Base-by-base conservation (phyloP, 2,329 filamentous ascomycete genomes). In the Alternaria panax region DNA sequence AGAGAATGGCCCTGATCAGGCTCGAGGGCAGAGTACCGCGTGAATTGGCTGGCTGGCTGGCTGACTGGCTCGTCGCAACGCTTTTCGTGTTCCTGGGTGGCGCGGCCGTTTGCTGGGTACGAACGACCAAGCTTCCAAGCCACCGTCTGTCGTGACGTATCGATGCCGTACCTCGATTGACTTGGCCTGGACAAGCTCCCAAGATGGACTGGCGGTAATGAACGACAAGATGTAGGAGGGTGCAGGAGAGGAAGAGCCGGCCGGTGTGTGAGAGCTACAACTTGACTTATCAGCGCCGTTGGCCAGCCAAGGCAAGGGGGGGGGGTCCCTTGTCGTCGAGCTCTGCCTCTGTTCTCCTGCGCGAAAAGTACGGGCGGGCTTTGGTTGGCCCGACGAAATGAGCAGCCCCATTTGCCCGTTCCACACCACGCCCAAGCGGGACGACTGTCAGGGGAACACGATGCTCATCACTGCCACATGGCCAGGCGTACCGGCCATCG, bases 351-450 rank as follows among this genome's bases (percentile, higher is more conserved):
- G 3, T 30, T 36, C 41, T 62, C 57, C 59, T 38, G 36, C 36
- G 36, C 32, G 22, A 54, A 53, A 63, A 65, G 7, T 14, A 18
- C 50, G 58, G 45, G 54, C 58, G 63, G 14, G 16, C 27, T 8
- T 20, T 67, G 68, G 63, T 63, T 65, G 65, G 66, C 52, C 54
- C 24, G 57, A 47, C 63, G 59, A 72, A 73, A 75, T 71, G 67
- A 73, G 65, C 48, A 51, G 56, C 54, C 58, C 64, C 56, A 46
- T 55, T 28, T 43, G 45, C 60, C 62, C 50, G 36, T 57, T 41
- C 53, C 25, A 42, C 62, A 56, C 62, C 60, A 62, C 52, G 18
- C 55, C 53, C 62, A 64, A 57, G 59, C 64, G 57, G 59, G 58
- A 34, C 20, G 14, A 5, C 34, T 51, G 60, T 62, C 63, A 62